Percentiles rank a stretch among this genome's conserved stretches.
Conservation (phyloP, 2,329 filamentous ascomycete genomes). For the Sporothrix curviconia region DNA sequence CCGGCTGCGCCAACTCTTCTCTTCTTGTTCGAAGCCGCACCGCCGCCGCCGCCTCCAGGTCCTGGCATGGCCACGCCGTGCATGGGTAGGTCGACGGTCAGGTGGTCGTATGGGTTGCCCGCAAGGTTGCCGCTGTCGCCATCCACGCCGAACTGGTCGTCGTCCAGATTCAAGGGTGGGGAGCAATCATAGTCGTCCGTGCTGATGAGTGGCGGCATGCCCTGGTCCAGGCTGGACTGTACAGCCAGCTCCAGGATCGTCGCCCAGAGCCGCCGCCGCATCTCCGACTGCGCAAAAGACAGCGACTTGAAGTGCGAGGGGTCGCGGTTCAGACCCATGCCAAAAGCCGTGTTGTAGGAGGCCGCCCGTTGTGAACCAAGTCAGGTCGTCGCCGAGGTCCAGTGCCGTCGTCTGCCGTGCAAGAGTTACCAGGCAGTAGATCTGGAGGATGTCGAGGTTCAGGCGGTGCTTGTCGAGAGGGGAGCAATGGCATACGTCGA, state of each 20-base stretch:
- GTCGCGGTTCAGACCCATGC: slow-evolving; percentile 54
- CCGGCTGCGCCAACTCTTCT: neutral
- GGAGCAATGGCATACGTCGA: slow-evolving; percentile 10
- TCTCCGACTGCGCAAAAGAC: slow-evolving; percentile 43
- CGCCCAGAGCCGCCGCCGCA: slow-evolving; percentile 51
- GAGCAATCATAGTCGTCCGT: slow-evolving; percentile 43
- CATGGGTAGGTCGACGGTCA: neutral
- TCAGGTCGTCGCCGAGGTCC: slow-evolving; percentile 38
- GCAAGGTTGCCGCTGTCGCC: neutral
- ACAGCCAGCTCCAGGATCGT: slow-evolving; percentile 50
- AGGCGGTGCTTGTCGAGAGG: slow-evolving; percentile 18
- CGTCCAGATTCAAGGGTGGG: slow-evolving; percentile 45
- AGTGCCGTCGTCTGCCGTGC: slow-evolving; percentile 32
- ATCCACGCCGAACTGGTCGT: slow-evolving; percentile 40
- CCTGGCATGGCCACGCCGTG: slow-evolving; percentile 6
- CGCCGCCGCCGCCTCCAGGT: neutral
- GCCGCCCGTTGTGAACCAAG: slow-evolving; percentile 45
- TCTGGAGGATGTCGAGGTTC: slow-evolving; percentile 18
- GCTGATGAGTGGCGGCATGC: slow-evolving; percentile 43
- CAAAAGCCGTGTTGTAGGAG: slow-evolving; percentile 49
- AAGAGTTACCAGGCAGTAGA: slow-evolving; percentile 16
- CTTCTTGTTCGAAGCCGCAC: slow-evolving; percentile 1
- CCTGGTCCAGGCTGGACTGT: slow-evolving; percentile 44
- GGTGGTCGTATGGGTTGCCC: neutral
- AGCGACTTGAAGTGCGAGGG: slow-evolving; percentile 43